Evolutionary conservation across 345 rosid genomes (phyloP).

Genomic region (Combretum micranthum): DNA sequence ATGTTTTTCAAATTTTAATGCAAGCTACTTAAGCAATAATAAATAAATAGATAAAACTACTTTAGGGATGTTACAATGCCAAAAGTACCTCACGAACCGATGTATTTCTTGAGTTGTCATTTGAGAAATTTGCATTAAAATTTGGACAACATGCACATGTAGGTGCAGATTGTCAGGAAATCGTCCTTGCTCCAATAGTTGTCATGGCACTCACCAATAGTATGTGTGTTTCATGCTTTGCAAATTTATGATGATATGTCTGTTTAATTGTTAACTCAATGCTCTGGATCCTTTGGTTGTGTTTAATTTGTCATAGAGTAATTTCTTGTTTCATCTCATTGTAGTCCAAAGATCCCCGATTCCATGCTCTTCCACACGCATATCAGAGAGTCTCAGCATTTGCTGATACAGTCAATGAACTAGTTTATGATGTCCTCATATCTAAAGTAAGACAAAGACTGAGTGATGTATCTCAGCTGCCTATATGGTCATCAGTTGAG

Average conservation of each 20-base stretch:
- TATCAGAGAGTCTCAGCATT: slow-evolving; percentile 86
- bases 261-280: background rate
- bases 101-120: no score
- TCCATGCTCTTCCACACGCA: slow-evolving; percentile 87
- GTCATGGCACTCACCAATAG: no score
- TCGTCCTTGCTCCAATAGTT: no score
- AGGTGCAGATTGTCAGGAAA: no score
- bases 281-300: background rate
- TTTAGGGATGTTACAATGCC: no score
- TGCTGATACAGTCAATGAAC: slow-evolving; percentile 81
- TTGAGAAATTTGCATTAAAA: no score
- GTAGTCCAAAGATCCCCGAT: slow-evolving; percentile 98
- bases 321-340: slow-evolving; percentile 8
- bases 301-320: background rate
- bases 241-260: background rate
- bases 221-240: background rate
- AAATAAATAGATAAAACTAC: no score
- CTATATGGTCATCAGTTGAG: slow-evolving; percentile 85
- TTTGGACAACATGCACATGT: no score
- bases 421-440: slow-evolving; percentile 88
- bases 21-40: no score
- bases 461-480: slow-evolving; percentile 69
- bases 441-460: slow-evolving; percentile 93
- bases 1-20: no score
- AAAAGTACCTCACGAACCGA: no score